Percentiles rank a stretch among this genome's conserved stretches.
phyloP scores from a whole-genome alignment of 2,329 filamentous ascomycete genomes.

The Mariannaea elegans region DNA sequence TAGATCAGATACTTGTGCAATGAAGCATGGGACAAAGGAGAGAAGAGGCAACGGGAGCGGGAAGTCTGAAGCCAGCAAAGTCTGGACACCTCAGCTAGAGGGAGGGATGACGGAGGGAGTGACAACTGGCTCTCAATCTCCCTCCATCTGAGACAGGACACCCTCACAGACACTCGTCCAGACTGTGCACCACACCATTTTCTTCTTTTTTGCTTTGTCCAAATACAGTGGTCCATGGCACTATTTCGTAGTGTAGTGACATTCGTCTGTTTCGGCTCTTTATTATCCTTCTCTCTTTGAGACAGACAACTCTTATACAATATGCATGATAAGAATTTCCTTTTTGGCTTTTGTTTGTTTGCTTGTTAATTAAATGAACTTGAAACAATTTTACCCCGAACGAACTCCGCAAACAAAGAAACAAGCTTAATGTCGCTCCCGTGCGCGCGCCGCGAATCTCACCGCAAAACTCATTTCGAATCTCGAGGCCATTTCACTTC shows the following conservation, averaged over 20 bases:
- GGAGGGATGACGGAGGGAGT: neutral
- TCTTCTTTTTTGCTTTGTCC: neutral
- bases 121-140: neutral
- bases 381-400: slow-evolving; percentile 8
- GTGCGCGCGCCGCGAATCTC: neutral
- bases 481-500: neutral
- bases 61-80: neutral
- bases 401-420: slow-evolving; percentile 9
- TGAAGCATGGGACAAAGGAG: neutral
- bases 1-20: no score
- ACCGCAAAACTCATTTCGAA: neutral
- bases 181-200: no score
- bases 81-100: neutral
- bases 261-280: neutral
- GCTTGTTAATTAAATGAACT: neutral
- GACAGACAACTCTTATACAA: no score
- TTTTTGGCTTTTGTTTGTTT: neutral
- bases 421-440: slow-evolving; percentile 12
- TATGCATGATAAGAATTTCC: no score
- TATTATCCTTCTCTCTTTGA: neutral
- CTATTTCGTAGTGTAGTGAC: neutral
- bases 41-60: neutral
- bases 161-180: neutral
- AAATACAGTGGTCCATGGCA: no score
- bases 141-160: neutral